Evolutionary conservation across 1,284 basidiomycete genomes (phyloP).

Genomic region (Puccinia hordei): DNA sequence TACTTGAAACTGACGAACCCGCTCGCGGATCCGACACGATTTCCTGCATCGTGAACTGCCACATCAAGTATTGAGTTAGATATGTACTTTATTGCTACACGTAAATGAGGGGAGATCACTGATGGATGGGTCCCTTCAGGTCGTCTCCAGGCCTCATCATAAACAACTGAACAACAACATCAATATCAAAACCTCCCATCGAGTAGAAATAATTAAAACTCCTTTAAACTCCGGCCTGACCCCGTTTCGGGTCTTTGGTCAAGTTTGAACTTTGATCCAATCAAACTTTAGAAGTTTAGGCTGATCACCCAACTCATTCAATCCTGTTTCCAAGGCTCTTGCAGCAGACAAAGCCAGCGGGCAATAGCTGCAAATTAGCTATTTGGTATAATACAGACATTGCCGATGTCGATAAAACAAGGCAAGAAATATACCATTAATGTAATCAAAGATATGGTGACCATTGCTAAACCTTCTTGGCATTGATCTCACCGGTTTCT

Average conservation of each 20-base stretch:
- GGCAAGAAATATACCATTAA: not conserved
- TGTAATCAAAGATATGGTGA: not conserved
- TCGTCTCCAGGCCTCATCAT: not conserved
- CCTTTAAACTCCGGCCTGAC: not conserved
- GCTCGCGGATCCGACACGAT: not conserved
- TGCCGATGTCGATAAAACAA: not conserved
- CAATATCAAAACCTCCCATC: too few species aligned
- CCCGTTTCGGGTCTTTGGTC: conserved; percentile 3
- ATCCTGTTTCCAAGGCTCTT: not conserved
- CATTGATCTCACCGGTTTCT: not conserved
- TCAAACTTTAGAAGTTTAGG: not conserved
- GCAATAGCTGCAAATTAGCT: not conserved
- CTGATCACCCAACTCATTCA: not conserved
- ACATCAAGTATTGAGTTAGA: too few species aligned
- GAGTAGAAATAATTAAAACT: not conserved
- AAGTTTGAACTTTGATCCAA: conserved; percentile 7
- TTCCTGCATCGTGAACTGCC: not conserved
- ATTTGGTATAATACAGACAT: conserved; percentile 3
- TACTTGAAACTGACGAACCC: not conserved
- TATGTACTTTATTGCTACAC: not conserved
- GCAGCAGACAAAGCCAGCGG: not conserved
- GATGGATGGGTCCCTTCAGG: not conserved
- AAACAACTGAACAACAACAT: not conserved
- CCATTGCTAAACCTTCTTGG: conserved; percentile 3
- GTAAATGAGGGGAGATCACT: not conserved